Evolutionary conservation across 495 filamentous ascomycete genomes (phyloP).

Genomic region (Xylaria grammica): DNA sequence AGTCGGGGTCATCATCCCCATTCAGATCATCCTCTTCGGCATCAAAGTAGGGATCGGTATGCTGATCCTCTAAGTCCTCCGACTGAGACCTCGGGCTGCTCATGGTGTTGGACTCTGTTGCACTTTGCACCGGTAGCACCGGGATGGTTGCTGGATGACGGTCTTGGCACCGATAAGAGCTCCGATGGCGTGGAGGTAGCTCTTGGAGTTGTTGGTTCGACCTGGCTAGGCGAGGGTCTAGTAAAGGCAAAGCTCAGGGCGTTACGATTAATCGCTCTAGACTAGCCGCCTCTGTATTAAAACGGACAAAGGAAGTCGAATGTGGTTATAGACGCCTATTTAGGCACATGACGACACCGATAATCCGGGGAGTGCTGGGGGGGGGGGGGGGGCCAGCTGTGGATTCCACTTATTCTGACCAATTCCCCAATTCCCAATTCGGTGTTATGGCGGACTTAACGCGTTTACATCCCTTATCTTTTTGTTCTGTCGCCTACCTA

Average conservation of each 20-base stretch:
- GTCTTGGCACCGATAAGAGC: conserved; percentile 14
- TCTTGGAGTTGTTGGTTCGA: neutral
- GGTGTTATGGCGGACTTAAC: conserved; percentile 43
- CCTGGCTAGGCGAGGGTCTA: neutral
- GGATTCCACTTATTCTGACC: neutral
- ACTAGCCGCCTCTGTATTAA: neutral
- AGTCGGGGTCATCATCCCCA: conserved; percentile 54
- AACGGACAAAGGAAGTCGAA: neutral
- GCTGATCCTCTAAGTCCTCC: conserved; percentile 26
- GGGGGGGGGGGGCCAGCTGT: conserved; percentile 1
- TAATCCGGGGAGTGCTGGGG: conserved; percentile 10
- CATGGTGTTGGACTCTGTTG: conserved; percentile 26
- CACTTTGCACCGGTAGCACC: conserved; percentile 4
- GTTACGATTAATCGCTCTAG: neutral
- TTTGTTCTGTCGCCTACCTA: too few species aligned
- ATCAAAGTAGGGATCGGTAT: conserved; percentile 31
- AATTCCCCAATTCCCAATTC: too few species aligned
- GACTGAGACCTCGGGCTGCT: conserved; percentile 28
- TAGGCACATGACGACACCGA: conserved; percentile 31
- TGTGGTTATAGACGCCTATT: conserved; percentile 10
- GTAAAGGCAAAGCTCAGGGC: neutral
- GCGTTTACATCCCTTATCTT: neutral
- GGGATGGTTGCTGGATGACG: conserved; percentile 1
- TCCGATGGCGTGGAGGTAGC: neutral
- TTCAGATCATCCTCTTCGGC: conserved; percentile 36